Percentiles rank a stretch among this genome's conserved stretches.
Evolutionary conservation across 2,329 filamentous ascomycete species (phyloP).

Genomic region (Exophiala aquamarina): DNA sequence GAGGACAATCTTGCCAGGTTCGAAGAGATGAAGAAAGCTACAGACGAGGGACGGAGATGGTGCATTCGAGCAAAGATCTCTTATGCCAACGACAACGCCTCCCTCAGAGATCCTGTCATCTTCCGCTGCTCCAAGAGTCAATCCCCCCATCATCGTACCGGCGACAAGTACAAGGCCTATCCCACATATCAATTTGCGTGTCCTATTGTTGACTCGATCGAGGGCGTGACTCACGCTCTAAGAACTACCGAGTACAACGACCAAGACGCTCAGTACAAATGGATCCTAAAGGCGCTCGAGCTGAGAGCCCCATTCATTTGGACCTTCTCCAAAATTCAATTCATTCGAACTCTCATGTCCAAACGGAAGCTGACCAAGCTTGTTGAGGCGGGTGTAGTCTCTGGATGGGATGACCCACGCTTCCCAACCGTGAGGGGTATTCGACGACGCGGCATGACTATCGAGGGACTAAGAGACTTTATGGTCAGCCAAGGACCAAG

Average conservation of each 20-base stretch:
- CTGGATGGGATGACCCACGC: constrained; percentile 53
- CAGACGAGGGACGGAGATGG: constrained; percentile 75
- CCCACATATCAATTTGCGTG: constrained; percentile 68
- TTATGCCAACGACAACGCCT: constrained; percentile 88
- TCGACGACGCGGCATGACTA: constrained; percentile 49
- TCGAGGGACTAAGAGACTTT: constrained; percentile 50
- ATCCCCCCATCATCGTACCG: constrained; percentile 61
- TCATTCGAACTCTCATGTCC: constrained; percentile 50
- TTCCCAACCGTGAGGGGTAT: constrained; percentile 54
- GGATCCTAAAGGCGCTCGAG: constrained; percentile 50
- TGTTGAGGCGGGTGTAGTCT: constrained; percentile 48
- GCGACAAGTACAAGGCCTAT: constrained; percentile 65
- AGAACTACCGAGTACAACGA: constrained; percentile 62
- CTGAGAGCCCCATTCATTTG: constrained; percentile 49
- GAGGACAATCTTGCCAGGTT: constrained; percentile 87
- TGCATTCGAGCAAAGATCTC: constrained; percentile 96
- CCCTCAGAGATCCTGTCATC: constrained; percentile 93
- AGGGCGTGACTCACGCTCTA: constrained; percentile 65
- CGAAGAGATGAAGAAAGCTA: constrained; percentile 88
- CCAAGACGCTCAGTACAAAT: constrained; percentile 52
- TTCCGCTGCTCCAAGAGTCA: constrained; percentile 78
- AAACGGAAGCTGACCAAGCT: constrained; percentile 54
- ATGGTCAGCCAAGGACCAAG: constrained; percentile 52
- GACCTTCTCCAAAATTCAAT: constrained; percentile 56
- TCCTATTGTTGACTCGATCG: constrained; percentile 62